phyloP scores from a whole-genome alignment of 495 filamentous ascomycete species.

The Aspergillus incahuasiensis region DNA sequence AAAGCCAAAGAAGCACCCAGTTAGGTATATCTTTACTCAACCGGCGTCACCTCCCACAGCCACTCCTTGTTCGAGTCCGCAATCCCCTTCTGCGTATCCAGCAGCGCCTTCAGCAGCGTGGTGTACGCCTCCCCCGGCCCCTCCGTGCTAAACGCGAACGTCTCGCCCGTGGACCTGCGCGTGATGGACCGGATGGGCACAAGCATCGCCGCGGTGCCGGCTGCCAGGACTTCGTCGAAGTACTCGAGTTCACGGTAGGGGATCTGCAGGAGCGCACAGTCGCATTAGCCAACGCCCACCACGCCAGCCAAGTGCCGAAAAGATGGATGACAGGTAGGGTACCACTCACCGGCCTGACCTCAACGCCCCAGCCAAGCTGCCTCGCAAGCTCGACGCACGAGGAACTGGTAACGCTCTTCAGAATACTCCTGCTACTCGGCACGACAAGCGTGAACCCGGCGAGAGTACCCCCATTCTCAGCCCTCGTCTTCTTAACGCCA shows the following conservation, averaged over 20 bases:
- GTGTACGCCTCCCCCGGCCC: too few species aligned
- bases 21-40: too few species aligned
- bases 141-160: too few species aligned
- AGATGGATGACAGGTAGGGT: neutral
- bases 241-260: slow-evolving; percentile 60
- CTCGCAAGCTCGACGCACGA: neutral
- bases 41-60: too few species aligned
- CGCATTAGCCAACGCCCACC: too few species aligned
- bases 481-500: slow-evolving; percentile 23
- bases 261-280: too few species aligned
- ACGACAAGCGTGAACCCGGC: neutral
- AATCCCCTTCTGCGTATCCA: too few species aligned
- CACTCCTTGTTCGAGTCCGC: too few species aligned
- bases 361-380: neutral
- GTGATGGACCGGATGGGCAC: slow-evolving; percentile 80
- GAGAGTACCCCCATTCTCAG: too few species aligned
- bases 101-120: too few species aligned
- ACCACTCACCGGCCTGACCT: neutral
- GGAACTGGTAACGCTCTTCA: neutral
- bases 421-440: neutral
- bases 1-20: too few species aligned
- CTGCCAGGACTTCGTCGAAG: slow-evolving; percentile 76
- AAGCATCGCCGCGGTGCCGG: slow-evolving; percentile 76
- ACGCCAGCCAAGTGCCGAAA: too few species aligned
- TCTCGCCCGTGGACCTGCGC: neutral